phyloP scores from a whole-genome alignment of 495 filamentous ascomycete species.

The Chaetomium fimeti region DNA sequence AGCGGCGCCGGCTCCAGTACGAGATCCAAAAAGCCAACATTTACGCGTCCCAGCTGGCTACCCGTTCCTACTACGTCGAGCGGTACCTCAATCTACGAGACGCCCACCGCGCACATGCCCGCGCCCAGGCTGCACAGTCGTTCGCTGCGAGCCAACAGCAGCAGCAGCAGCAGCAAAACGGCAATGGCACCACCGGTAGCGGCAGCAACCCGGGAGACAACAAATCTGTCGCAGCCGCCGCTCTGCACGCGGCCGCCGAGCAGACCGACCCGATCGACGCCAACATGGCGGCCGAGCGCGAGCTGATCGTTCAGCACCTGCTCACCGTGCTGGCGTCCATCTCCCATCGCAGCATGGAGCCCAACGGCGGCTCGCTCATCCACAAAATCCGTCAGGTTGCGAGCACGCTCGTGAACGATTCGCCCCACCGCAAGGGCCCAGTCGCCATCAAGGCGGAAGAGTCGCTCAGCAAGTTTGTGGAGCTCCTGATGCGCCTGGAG shows the following conservation, averaged over 20 bases:
- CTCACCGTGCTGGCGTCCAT: constrained; percentile 67
- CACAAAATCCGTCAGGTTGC: constrained; percentile 74
- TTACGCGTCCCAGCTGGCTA: constrained; percentile 69
- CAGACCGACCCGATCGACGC: constrained; percentile 45
- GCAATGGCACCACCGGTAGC: not conserved
- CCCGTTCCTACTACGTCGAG: constrained; percentile 76
- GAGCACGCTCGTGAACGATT: constrained; percentile 65
- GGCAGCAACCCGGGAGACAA: constrained; percentile 11
- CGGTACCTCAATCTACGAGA: constrained; percentile 71
- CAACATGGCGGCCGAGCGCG: constrained; percentile 65
- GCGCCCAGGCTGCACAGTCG: constrained; percentile 24
- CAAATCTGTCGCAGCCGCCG: constrained; percentile 31
- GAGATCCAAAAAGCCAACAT: constrained; percentile 87
- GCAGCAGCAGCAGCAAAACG: constrained; percentile 13
- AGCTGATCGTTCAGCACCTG: constrained; percentile 71
- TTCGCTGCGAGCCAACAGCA: not conserved
- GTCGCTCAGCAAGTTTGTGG: constrained; percentile 64
- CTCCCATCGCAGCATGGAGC: constrained; percentile 76
- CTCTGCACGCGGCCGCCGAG: constrained; percentile 26
- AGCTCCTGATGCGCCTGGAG: constrained; percentile 70
- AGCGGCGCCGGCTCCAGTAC: constrained; percentile 60
- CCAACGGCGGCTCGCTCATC: constrained; percentile 71
- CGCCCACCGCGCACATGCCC: constrained; percentile 43
- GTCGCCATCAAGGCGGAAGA: constrained; percentile 59
- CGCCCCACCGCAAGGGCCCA: constrained; percentile 56